Conservation (phyloP, 352 stramenopile species). For the Phytophthora macrochlamydospora region DNA sequence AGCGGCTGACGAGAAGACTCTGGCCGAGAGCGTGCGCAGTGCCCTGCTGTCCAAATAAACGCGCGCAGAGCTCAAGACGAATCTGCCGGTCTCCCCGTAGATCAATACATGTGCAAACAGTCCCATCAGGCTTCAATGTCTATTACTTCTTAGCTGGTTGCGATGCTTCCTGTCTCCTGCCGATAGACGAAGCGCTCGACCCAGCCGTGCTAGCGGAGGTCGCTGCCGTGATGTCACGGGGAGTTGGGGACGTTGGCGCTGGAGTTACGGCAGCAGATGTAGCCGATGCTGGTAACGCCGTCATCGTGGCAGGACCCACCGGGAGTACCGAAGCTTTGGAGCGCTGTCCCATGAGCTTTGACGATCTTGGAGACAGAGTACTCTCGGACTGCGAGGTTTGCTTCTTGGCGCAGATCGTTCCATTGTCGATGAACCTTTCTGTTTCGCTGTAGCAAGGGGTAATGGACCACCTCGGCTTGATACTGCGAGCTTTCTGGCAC, state of each 20-base stretch:
- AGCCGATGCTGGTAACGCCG: not conserved
- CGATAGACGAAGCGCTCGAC: slow-evolving; percentile 3
- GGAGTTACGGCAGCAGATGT: slow-evolving; percentile 11
- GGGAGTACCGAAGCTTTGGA: slow-evolving; percentile 72
- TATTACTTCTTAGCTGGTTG: slow-evolving; percentile 21
- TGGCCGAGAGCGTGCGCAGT: slow-evolving; percentile 54
- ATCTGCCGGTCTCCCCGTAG: slow-evolving; percentile 14
- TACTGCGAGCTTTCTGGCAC: slow-evolving; percentile 56
- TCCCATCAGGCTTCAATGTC: slow-evolving; percentile 14
- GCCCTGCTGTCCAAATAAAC: slow-evolving; percentile 35
- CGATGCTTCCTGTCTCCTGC: slow-evolving; percentile 15
- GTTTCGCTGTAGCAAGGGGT: slow-evolving; percentile 6
- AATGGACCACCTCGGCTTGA: slow-evolving; percentile 47
- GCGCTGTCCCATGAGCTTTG: slow-evolving; percentile 12
- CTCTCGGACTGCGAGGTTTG: slow-evolving; percentile 5
- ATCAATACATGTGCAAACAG: slow-evolving; percentile 26
- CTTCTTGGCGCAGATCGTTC: slow-evolving; percentile 24
- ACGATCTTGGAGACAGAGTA: slow-evolving; percentile 1
- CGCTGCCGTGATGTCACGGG: not conserved
- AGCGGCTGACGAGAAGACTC: slow-evolving; percentile 37
- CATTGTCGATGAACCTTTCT: slow-evolving; percentile 27
- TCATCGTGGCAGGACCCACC: slow-evolving; percentile 27
- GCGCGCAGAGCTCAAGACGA: not conserved
- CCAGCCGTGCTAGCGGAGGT: slow-evolving; percentile 2
- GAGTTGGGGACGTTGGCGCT: not conserved